Evolutionary conservation across 176 grass and related monocot genomes (phyloP).

Genomic region (Oryza meyeriana): DNA sequence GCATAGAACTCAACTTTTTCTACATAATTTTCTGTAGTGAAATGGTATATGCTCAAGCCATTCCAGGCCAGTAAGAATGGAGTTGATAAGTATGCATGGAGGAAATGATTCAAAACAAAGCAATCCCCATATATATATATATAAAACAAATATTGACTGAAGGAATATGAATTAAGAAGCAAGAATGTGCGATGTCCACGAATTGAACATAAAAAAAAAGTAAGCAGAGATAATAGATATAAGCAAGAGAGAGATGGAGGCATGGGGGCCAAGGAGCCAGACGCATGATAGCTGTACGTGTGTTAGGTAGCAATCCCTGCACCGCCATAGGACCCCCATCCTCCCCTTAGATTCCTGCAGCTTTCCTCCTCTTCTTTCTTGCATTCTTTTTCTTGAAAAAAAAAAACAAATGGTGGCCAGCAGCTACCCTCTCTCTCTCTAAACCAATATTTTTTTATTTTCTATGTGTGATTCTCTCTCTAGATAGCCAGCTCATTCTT

Average conservation of each 20-base stretch:
- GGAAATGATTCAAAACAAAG: background rate
- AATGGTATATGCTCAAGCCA: background rate
- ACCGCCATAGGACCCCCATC: constrained; percentile 27
- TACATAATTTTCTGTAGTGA: background rate
- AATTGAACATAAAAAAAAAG: background rate
- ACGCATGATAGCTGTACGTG: constrained; percentile 31
- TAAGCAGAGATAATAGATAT: background rate
- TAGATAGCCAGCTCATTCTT: constrained; percentile 30
- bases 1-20: no score
- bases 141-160: background rate
- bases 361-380: constrained; percentile 15
- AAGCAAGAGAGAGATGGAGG: background rate
- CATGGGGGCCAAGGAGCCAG: background rate
- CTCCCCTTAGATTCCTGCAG: constrained; percentile 35
- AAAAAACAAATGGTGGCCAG: constrained; percentile 14
- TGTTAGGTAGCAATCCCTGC: constrained; percentile 35
- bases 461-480: constrained; percentile 15
- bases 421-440: background rate
- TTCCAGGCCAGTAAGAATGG: no score
- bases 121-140: background rate
- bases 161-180: background rate
- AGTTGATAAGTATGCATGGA: no score
- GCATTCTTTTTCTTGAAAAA: background rate
- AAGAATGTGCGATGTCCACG: background rate
- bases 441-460: constrained; percentile 1